Evolutionary conservation across 2,329 filamentous ascomycete genomes (phyloP).

Genomic region (Pestalotiopsis sp.): DNA sequence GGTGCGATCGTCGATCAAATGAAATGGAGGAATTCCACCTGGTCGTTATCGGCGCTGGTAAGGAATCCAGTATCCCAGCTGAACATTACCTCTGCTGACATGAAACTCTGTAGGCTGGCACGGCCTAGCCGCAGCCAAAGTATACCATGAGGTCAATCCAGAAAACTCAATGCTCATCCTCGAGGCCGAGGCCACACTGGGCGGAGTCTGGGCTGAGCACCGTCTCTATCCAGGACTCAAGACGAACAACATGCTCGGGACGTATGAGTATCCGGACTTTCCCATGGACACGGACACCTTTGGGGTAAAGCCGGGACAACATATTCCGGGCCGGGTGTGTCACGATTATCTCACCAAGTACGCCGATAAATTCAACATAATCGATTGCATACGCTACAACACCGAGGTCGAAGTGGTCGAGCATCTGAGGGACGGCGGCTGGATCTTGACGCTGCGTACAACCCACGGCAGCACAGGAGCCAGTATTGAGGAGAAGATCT

Average conservation of each 20-base stretch:
- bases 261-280: slow-evolving; percentile 75
- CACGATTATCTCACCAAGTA: slow-evolving; percentile 61
- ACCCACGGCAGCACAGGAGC: slow-evolving; percentile 4
- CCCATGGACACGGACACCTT: slow-evolving; percentile 63
- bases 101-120: slow-evolving; percentile 10
- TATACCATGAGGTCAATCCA: slow-evolving; percentile 62
- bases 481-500: slow-evolving; percentile 27
- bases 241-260: slow-evolving; percentile 74
- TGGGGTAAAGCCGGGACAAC: slow-evolving; percentile 49
- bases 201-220: slow-evolving; percentile 71
- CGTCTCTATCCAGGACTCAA: slow-evolving; percentile 71
- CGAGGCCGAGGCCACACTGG: slow-evolving; percentile 59
- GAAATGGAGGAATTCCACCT: slow-evolving; percentile 48
- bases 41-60: slow-evolving; percentile 57
- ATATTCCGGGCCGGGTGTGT: slow-evolving; percentile 60
- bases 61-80: slow-evolving; percentile 22
- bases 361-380: slow-evolving; percentile 54
- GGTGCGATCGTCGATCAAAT: neutral
- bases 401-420: slow-evolving; percentile 52
- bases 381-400: slow-evolving; percentile 48
- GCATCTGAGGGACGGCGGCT: slow-evolving; percentile 47
- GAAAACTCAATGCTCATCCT: slow-evolving; percentile 57
- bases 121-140: slow-evolving; percentile 64
- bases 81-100: neutral
- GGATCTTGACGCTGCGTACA: slow-evolving; percentile 26